Percentiles rank a stretch among this genome's conserved stretches.
phyloP scores from a whole-genome alignment of 306 rosid genomes.

The Citrullus amarus region DNA sequence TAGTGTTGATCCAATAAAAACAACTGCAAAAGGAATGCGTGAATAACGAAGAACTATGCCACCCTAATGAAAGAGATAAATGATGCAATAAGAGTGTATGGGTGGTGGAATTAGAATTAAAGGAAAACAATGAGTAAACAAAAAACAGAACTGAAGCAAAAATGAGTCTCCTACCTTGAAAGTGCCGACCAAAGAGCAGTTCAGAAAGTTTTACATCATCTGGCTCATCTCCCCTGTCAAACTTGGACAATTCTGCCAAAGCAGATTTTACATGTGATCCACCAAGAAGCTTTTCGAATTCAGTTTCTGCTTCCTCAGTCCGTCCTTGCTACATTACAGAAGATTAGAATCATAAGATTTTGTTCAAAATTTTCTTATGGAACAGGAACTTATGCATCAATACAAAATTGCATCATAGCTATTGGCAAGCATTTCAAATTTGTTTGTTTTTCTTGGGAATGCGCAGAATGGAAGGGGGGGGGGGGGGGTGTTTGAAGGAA shows the following conservation, averaged over 20 bases:
- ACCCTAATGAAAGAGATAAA: constrained; percentile 11
- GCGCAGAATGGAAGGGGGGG: too few species aligned
- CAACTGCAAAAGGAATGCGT: constrained; percentile 89
- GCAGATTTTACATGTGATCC: constrained; percentile 76
- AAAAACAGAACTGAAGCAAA: background rate
- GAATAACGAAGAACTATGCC: constrained; percentile 42
- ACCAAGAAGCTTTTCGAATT: constrained; percentile 80
- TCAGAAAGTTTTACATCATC: constrained; percentile 65
- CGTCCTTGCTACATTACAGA: constrained; percentile 67
- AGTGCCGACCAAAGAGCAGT: constrained; percentile 74
- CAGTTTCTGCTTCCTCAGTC: constrained; percentile 71
- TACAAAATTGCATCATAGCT: background rate
- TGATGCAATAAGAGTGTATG: background rate
- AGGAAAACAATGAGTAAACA: background rate
- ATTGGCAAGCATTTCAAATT: background rate
- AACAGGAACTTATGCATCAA: background rate
- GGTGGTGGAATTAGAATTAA: background rate
- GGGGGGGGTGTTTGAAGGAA: too few species aligned
- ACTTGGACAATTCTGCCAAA: constrained; percentile 63
- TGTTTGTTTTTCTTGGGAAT: too few species aligned
- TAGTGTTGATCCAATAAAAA: constrained; percentile 97
- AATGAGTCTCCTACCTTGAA: constrained; percentile 42
- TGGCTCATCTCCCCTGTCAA: constrained; percentile 62
- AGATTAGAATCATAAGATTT: constrained; percentile 1
- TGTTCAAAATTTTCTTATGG: background rate